A percentile compares a stretch with the other conserved stretches of the same genome.
phyloP scores from a whole-genome alignment of 164 flowering plant species.

The Liquidambar formosana region DNA sequence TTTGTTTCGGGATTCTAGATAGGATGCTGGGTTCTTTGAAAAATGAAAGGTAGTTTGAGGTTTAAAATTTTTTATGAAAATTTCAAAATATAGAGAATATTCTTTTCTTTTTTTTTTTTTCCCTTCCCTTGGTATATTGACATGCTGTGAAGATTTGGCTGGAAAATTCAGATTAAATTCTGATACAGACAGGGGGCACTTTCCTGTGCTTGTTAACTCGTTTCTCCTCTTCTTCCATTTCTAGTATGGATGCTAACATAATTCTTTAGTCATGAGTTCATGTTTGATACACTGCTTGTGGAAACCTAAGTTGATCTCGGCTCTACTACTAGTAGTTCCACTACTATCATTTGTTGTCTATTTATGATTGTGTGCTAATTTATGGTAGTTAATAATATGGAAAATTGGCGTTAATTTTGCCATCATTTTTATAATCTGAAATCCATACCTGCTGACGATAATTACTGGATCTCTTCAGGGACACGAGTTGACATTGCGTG shows the following conservation, averaged over 20 bases:
- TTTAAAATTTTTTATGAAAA: background rate
- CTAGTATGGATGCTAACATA: too few relatives aligned
- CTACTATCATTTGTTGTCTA: background rate
- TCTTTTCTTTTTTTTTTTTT: background rate
- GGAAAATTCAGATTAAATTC: background rate
- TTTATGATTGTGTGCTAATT: background rate
- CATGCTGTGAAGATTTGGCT: background rate
- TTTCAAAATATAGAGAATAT: background rate
- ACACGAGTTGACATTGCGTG: conserved; percentile 94
- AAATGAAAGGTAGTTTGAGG: background rate
- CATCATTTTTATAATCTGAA: background rate
- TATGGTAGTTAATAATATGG: background rate
- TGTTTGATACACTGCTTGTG: background rate
- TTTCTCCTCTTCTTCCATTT: too few relatives aligned
- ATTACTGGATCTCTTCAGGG: conserved; percentile 67
- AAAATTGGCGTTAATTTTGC: background rate
- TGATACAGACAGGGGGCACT: background rate
- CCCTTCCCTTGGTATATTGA: background rate
- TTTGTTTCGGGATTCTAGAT: background rate
- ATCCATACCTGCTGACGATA: conserved; percentile 19
- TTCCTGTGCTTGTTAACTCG: background rate
- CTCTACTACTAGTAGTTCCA: background rate
- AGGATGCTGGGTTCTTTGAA: background rate
- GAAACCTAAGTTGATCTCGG: background rate
- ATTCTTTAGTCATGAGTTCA: too few relatives aligned